phyloP scores from a whole-genome alignment of 768 basidiomycete genomes.

The Suillus paluster region DNA sequence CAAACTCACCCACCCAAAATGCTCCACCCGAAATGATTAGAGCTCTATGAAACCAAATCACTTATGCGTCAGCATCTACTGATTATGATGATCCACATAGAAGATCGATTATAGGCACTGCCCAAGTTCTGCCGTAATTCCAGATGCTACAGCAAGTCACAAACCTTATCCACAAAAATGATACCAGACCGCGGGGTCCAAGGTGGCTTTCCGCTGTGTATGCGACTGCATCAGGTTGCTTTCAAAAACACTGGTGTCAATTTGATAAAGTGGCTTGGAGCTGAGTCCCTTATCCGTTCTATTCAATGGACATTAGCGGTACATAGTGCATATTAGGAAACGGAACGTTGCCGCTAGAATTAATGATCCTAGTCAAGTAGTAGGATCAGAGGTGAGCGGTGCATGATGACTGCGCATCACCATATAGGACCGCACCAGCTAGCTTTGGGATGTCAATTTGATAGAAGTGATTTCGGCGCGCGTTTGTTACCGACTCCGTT shows the following conservation, averaged over 20 bases:
- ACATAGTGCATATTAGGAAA: not conserved
- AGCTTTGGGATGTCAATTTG: not conserved
- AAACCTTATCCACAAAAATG: not conserved
- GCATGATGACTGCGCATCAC: not conserved
- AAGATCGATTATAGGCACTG: not conserved
- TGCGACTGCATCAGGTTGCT: not conserved
- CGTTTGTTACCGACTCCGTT: not conserved
- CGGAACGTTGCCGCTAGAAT: not conserved
- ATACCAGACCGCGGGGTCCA: not conserved
- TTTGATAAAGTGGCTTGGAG: not conserved
- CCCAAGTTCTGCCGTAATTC: not conserved
- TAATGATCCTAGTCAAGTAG: not conserved
- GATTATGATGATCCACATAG: not conserved
- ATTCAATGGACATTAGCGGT: not conserved
- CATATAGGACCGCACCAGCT: not conserved
- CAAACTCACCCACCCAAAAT: not conserved
- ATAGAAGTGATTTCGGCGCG: not conserved
- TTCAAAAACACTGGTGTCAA: no score
- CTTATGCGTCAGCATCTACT: not conserved
- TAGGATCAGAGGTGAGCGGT: not conserved
- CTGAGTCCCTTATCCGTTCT: not conserved
- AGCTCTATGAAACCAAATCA: not conserved
- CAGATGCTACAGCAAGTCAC: not conserved
- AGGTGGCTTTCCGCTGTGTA: not conserved
- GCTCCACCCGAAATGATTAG: not conserved